phyloP scores from a whole-genome alignment of 495 filamentous ascomycete genomes.

The Trichoderma orchidacearum region DNA sequence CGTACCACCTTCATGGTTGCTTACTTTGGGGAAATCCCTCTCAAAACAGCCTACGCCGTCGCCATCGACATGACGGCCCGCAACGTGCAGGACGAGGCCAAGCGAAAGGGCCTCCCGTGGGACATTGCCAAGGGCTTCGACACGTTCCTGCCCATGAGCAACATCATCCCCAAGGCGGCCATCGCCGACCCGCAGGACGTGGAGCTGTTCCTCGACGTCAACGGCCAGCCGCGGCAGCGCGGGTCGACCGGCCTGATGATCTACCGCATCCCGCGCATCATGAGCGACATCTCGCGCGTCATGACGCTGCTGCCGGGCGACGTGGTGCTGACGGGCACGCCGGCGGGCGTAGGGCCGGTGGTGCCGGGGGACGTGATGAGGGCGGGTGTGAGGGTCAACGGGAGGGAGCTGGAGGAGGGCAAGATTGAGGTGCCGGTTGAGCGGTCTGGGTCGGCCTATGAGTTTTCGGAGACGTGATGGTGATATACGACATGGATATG shows the following conservation, averaged over 20 bases:
- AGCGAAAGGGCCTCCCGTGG: slow-evolving; percentile 96
- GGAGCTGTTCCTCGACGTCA: slow-evolving; percentile 72
- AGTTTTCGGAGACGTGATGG: slow-evolving; percentile 47
- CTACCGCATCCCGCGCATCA: slow-evolving; percentile 69
- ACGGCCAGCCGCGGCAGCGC: slow-evolving; percentile 57
- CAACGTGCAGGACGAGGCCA: slow-evolving; percentile 87
- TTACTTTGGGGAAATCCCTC: not conserved
- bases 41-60: slow-evolving; percentile 55
- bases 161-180: slow-evolving; percentile 58
- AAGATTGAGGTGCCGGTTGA: slow-evolving; percentile 72
- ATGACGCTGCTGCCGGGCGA: slow-evolving; percentile 90
- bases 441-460: slow-evolving; percentile 43
- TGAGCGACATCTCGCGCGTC: slow-evolving; percentile 85
- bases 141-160: slow-evolving; percentile 79
- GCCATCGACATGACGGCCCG: slow-evolving; percentile 90
- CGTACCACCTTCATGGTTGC: too few species aligned
- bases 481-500: not conserved
- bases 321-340: slow-evolving; percentile 86
- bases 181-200: slow-evolving; percentile 82
- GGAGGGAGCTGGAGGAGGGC: slow-evolving; percentile 75
- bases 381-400: slow-evolving; percentile 67
- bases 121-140: slow-evolving; percentile 92
- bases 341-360: slow-evolving; percentile 87
- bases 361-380: slow-evolving; percentile 78
- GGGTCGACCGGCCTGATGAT: slow-evolving; percentile 88